These are phyloP conservation scores for Kwoniella dejecticola DNA, from an alignment of 768 basidiomycete species.

Conservation along the genomic window DNA sequence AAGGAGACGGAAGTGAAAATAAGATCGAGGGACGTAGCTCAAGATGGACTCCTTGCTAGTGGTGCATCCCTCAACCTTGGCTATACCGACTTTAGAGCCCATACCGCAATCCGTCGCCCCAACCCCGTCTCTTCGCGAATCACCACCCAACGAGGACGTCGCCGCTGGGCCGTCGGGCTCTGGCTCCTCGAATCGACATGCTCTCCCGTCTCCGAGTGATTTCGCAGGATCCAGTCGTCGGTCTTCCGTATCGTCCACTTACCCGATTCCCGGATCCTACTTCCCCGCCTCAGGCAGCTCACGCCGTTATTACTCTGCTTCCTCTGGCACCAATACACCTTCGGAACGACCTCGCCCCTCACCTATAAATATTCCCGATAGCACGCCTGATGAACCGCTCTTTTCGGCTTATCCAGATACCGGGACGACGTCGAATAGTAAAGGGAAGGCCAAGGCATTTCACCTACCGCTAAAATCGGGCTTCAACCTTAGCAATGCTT, in stretches of 20 bases:
- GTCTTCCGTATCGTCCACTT: slow-evolving; percentile 20
- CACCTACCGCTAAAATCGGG: slow-evolving; percentile 19
- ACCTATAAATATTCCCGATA: slow-evolving; percentile 34
- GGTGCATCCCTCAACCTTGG: slow-evolving; percentile 32
- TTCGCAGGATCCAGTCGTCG: slow-evolving; percentile 19
- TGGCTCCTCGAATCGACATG: not conserved
- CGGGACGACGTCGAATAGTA: slow-evolving; percentile 11
- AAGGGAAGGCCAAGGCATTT: slow-evolving; percentile 34
- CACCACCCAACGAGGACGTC: slow-evolving; percentile 18
- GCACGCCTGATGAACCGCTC: slow-evolving; percentile 41
- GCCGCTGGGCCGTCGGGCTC: slow-evolving; percentile 25
- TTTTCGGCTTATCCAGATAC: slow-evolving; percentile 48
- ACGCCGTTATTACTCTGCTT: not conserved
- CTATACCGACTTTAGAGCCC: slow-evolving; percentile 32
- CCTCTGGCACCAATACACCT: slow-evolving; percentile 28
- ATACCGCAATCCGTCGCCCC: slow-evolving; percentile 41
- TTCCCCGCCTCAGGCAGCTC: slow-evolving; percentile 25
- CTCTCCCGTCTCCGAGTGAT: slow-evolving; percentile 5
- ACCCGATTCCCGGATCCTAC: slow-evolving; percentile 39
- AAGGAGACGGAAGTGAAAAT: no score
- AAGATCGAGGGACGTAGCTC: not conserved
- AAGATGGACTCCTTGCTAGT: slow-evolving; percentile 18
- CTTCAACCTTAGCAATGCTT: slow-evolving; percentile 10
- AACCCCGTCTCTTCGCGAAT: slow-evolving; percentile 28
- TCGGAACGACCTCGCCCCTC: slow-evolving; percentile 31